These are phyloP conservation scores for Populus hybrid DNA, from an alignment of 441 rosid genomes.

Conservation along the genomic window DNA sequence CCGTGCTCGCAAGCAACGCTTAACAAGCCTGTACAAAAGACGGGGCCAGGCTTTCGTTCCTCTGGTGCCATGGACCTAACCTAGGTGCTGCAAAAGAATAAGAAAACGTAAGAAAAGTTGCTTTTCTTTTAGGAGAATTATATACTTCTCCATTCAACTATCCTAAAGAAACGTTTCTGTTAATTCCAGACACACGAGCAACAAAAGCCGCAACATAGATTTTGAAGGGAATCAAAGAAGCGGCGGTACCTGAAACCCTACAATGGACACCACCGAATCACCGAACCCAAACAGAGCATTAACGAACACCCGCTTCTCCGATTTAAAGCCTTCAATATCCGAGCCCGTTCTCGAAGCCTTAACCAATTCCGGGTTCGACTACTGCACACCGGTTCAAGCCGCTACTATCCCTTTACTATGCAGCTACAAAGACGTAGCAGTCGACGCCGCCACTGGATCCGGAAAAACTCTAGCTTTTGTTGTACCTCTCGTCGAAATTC, in stretches of 20 bases:
- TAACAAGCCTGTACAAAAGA: too few species aligned
- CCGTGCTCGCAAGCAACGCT: too few species aligned
- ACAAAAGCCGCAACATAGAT: too few species aligned
- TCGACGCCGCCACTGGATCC: slow-evolving; percentile 92
- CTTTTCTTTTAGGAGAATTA: too few species aligned
- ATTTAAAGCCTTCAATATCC: slow-evolving; percentile 62
- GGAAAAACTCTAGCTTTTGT: slow-evolving; percentile 93
- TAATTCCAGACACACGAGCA: too few species aligned
- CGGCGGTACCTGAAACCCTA: slow-evolving; percentile 4
- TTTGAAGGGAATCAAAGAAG: too few species aligned
- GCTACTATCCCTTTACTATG: slow-evolving; percentile 83
- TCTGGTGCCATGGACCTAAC: too few species aligned
- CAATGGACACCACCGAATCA: slow-evolving; percentile 24
- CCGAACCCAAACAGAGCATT: slow-evolving; percentile 52
- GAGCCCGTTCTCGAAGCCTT: slow-evolving; percentile 58
- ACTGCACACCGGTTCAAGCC: slow-evolving; percentile 91
- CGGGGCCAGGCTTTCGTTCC: too few species aligned
- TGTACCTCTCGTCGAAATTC: slow-evolving; percentile 73
- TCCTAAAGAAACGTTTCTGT: too few species aligned
- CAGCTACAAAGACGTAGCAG: slow-evolving; percentile 80
- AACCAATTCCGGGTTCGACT: slow-evolving; percentile 49
- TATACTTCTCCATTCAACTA: too few species aligned
- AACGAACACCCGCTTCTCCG: slow-evolving; percentile 73
- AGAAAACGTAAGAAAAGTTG: too few species aligned
- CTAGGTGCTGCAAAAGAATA: too few species aligned